Percentiles rank a stretch among this genome's conserved stretches.
Evolutionary conservation across 345 rosid genomes (phyloP).

Genomic region (Physaria fendleri): DNA sequence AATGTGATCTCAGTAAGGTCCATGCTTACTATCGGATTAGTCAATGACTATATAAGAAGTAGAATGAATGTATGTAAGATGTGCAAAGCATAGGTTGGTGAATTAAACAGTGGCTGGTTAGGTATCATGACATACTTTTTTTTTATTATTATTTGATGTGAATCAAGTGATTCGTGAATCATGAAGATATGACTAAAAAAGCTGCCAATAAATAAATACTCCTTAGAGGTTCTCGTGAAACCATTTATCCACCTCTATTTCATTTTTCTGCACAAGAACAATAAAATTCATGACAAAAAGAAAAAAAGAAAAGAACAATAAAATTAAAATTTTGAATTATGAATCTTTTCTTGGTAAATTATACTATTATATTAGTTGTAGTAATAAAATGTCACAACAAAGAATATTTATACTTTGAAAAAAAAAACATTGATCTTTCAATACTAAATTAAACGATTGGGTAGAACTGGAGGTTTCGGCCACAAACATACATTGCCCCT

Average conservation of each 20-base stretch:
- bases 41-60: too few species aligned
- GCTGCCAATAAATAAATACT: not conserved
- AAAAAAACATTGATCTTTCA: not conserved
- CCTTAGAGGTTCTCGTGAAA: conserved; percentile 19
- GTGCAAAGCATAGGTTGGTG: not conserved
- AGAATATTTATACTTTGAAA: not conserved
- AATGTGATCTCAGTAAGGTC: too few species aligned
- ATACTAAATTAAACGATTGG: conserved; percentile 18
- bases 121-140: not conserved
- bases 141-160: not conserved
- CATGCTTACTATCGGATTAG: too few species aligned
- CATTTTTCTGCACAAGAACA: not conserved
- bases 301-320: not conserved
- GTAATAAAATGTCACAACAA: not conserved
- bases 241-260: not conserved
- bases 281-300: too few species aligned
- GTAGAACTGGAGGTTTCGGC: conserved; percentile 4
- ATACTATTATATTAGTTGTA: too few species aligned
- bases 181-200: not conserved
- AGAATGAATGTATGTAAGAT: not conserved
- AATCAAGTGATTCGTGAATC: conserved; percentile 5
- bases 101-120: not conserved
- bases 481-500: conserved; percentile 25
- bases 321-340: not conserved
- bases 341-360: not conserved